phyloP scores from a whole-genome alignment of 495 filamentous ascomycete genomes.

The Lophiostoma macrostomum region DNA sequence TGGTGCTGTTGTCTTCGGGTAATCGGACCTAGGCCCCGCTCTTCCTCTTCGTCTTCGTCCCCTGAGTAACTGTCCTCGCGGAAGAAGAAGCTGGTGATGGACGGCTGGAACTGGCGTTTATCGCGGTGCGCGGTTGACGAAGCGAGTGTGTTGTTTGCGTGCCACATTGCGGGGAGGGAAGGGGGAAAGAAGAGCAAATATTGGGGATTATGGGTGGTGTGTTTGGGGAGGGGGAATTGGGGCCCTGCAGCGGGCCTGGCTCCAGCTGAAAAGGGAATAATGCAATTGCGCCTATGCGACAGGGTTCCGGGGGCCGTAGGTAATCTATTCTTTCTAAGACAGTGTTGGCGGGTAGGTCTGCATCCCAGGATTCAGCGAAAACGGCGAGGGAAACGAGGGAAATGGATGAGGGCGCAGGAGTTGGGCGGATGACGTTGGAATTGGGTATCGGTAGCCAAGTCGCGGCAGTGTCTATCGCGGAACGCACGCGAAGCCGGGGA shows the following conservation, averaged over 20 bases:
- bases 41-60: constrained; percentile 15
- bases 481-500: background rate
- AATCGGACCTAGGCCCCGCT: constrained; percentile 19
- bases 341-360: constrained; percentile 11
- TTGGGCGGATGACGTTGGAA: constrained; percentile 13
- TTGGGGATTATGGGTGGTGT: background rate
- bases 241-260: constrained; percentile 18
- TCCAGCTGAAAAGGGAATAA: constrained; percentile 15
- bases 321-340: constrained; percentile 2
- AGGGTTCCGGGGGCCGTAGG: constrained; percentile 5
- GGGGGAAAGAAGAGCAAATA: constrained; percentile 3
- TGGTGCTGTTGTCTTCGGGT: constrained; percentile 15
- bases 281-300: constrained; percentile 6
- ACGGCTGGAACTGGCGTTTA: constrained; percentile 47
- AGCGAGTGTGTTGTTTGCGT: constrained; percentile 1
- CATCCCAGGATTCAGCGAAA: background rate
- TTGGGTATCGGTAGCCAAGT: background rate
- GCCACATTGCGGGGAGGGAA: constrained; percentile 2
- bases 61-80: constrained; percentile 10
- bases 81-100: constrained; percentile 44
- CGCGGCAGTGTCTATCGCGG: background rate
- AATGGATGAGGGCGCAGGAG: no score
- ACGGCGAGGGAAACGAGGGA: background rate
- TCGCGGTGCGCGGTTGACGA: constrained; percentile 27
- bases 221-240: constrained; percentile 11